Conservation (phyloP, 495 filamentous ascomycete genomes). For the Penicillium argentinense region DNA sequence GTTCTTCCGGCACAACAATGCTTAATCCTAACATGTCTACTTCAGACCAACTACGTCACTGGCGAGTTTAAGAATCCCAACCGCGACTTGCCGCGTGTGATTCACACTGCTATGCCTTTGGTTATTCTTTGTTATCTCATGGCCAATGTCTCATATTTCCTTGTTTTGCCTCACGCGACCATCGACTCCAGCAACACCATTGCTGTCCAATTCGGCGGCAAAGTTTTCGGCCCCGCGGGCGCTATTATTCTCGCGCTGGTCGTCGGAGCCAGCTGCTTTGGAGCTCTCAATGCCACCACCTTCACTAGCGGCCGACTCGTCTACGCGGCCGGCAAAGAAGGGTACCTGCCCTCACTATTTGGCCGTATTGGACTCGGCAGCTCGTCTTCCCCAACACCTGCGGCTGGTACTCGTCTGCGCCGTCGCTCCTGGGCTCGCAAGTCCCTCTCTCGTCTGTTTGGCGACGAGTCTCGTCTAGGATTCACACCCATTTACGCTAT, state of each 20-base stretch:
- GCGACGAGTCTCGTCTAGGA: slow-evolving; percentile 58
- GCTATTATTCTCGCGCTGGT: slow-evolving; percentile 84
- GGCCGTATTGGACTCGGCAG: slow-evolving; percentile 75
- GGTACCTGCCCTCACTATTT: slow-evolving; percentile 83
- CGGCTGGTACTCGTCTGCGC: slow-evolving; percentile 44
- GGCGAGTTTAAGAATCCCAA: slow-evolving; percentile 92
- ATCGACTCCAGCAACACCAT: slow-evolving; percentile 89
- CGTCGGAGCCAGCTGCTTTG: slow-evolving; percentile 85
- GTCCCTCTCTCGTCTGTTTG: slow-evolving; percentile 56
- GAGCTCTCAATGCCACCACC: slow-evolving; percentile 89
- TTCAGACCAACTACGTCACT: slow-evolving; percentile 93
- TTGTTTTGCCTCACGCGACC: slow-evolving; percentile 78
- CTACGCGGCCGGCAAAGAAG: slow-evolving; percentile 93
- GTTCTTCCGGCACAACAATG: too few relatives aligned
- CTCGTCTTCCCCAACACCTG: slow-evolving; percentile 27
- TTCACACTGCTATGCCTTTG: slow-evolving; percentile 94
- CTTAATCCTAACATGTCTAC: too few relatives aligned
- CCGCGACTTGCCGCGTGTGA: slow-evolving; percentile 89
- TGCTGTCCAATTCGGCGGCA: slow-evolving; percentile 87
- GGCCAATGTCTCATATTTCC: slow-evolving; percentile 89
- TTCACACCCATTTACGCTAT: slow-evolving; percentile 92
- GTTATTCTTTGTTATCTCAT: slow-evolving; percentile 89
- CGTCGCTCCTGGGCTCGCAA: slow-evolving; percentile 59
- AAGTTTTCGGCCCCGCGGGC: slow-evolving; percentile 84
- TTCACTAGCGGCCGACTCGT: slow-evolving; percentile 91